Evolutionary conservation across 1,139 yeast species (phyloP), one percentile per base, ranked within the genome.

Genomic region (Yamadazyma songkhlaensis): DNA sequence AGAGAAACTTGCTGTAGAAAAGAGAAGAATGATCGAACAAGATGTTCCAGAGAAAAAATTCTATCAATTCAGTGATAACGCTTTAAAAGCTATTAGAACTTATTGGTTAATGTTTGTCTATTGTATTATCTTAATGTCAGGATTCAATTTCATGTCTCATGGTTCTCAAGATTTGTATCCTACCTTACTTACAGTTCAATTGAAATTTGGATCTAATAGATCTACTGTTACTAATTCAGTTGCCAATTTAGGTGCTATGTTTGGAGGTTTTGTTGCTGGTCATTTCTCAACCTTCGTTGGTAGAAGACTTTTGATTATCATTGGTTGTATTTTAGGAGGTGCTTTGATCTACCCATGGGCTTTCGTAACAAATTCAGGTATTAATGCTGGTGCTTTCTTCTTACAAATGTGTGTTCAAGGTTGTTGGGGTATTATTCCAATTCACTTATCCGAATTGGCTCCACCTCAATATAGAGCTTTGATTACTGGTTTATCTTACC

Each of bases 351-450:
- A 81, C 49, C 88, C 88, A 33, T 81, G 92, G 90, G 90, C 86
- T 0, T 84, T 79, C 51, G 58, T 73, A 28, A 51, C 46, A 12
- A 69, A 69, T 43, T 49, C 59, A 25, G 86, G 80, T 25, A 75
- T 84, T 46, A 81, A 84, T 53, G 94, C 92, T 6, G 84, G 86
- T 41, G 92, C 72, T 2, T 86, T 85, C 61, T 84, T 83, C 65
- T 62, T 86, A 50, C 95, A 87, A 60, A 79, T 81, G 53, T 80
- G 80, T 48, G 92, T 86, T 35, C 95, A 85, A 61, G 95, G 95
- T 47, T 84, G 88, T 12, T 87, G 95, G 89, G 94, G 95, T 49
- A 85, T 84, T 32, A 74, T 84, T 47, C 95, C 95, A 38, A 77
- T 84, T 45, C 88, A 84, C 58, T 67, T 85, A 36, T 72, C 86